Conservation (phyloP, 2,329 filamentous ascomycete species). For the Blumeria graminis region DNA sequence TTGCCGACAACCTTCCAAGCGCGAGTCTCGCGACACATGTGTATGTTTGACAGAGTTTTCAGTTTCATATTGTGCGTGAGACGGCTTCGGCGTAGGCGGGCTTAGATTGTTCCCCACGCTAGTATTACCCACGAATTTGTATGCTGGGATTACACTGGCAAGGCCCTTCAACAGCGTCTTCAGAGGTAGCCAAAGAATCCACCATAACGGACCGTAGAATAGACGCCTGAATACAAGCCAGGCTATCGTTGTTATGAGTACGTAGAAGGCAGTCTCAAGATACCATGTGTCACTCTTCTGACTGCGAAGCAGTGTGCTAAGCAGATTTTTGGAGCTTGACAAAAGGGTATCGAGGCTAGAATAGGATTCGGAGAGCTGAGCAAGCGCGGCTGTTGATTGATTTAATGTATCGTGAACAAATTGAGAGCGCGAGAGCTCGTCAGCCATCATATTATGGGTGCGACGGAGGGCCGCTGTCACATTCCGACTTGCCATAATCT, state of each 20-base stretch:
- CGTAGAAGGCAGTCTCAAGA: slow-evolving; percentile 67
- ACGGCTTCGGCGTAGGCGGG: too few relatives aligned
- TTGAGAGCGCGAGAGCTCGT: slow-evolving; percentile 62
- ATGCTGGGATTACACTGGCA: slow-evolving; percentile 18
- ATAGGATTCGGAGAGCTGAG: slow-evolving; percentile 60
- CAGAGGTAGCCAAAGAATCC: slow-evolving; percentile 68
- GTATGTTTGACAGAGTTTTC: too few relatives aligned
- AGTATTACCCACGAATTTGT: slow-evolving; percentile 18
- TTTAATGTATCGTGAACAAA: slow-evolving; percentile 78
- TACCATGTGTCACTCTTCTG: slow-evolving; percentile 99
- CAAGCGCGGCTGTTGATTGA: slow-evolving; percentile 63
- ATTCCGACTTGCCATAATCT: slow-evolving; percentile 52
- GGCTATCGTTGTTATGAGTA: slow-evolving; percentile 49
- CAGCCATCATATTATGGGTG: slow-evolving; percentile 67
- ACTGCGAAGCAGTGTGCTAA: slow-evolving; percentile 56
- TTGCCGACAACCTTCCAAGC: too few relatives aligned
- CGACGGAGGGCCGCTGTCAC: slow-evolving; percentile 65
- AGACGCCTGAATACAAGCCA: slow-evolving; percentile 75
- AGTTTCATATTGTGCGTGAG: too few relatives aligned
- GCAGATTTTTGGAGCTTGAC: slow-evolving; percentile 45
- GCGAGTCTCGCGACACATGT: too few relatives aligned
- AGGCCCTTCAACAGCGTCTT: slow-evolving; percentile 36
- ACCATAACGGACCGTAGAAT: slow-evolving; percentile 75
- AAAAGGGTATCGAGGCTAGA: slow-evolving; percentile 55
- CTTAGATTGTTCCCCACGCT: too few relatives aligned